These are phyloP conservation scores for Ilyonectria destructans DNA, from an alignment of 2,329 filamentous ascomycete genomes.

Conservation along the genomic window DNA sequence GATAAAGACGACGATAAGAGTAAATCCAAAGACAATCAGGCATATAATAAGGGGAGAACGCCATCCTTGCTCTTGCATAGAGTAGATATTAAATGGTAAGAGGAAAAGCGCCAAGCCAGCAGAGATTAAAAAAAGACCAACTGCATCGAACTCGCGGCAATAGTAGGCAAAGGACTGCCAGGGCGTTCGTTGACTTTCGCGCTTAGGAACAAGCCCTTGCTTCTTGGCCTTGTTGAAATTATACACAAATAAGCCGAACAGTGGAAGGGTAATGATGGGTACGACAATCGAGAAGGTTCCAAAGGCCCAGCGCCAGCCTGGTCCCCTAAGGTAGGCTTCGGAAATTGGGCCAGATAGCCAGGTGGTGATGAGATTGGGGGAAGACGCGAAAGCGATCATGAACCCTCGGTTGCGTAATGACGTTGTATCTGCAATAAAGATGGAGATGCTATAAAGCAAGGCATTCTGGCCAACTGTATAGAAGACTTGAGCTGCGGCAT, in stretches of 20 bases:
- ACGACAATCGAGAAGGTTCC: slow-evolving; percentile 78
- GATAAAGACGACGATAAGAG: slow-evolving; percentile 69
- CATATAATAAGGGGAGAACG: slow-evolving; percentile 66
- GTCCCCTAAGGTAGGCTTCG: slow-evolving; percentile 66
- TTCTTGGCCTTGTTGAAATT: slow-evolving; percentile 72
- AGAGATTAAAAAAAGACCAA: slow-evolving; percentile 70
- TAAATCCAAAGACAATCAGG: slow-evolving; percentile 70
- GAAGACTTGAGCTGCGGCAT: slow-evolving; percentile 65
- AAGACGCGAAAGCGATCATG: slow-evolving; percentile 60
- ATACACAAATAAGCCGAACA: slow-evolving; percentile 70
- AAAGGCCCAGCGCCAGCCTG: slow-evolving; percentile 79
- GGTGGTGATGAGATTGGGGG: slow-evolving; percentile 77
- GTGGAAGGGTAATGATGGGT: slow-evolving; percentile 73
- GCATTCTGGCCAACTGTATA: slow-evolving; percentile 67
- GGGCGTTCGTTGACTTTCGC: neutral
- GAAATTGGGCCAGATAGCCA: slow-evolving; percentile 75
- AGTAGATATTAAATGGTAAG: slow-evolving; percentile 72
- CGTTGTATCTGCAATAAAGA: slow-evolving; percentile 54
- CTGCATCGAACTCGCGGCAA: slow-evolving; percentile 64
- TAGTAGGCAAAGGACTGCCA: slow-evolving; percentile 58
- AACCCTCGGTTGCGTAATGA: slow-evolving; percentile 53
- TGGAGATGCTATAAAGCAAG: slow-evolving; percentile 49
- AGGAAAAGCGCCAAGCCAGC: slow-evolving; percentile 72
- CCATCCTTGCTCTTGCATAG: slow-evolving; percentile 63
- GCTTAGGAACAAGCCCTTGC: slow-evolving; percentile 45